Base-by-base conservation (phyloP, 768 basidiomycete species). In the Crepidotus variabilis region DNA sequence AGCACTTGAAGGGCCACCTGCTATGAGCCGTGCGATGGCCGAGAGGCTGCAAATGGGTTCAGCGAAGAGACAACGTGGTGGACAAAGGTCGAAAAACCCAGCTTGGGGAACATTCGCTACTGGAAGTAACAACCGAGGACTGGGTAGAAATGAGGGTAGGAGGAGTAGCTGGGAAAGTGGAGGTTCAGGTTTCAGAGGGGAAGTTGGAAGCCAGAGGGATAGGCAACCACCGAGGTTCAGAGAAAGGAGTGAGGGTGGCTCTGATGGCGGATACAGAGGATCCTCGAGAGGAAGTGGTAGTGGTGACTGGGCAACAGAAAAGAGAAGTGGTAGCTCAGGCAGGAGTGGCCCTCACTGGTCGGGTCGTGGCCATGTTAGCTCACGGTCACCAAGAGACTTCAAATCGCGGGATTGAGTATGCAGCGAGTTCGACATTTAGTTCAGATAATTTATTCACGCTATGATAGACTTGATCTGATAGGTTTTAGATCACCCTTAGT, bases 1-100 rank as follows among this genome's bases (percentile, higher is more conserved):
- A 50, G 65, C 60, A 1, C 36, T 66, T 13, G 32, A 53, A 6
- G 20, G 52, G 7, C 28, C 47, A 34, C 54, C 54, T 16, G 45
- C 45, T 18, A 18, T 55, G 47, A 55, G 46, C n/a, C 39, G 46
- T 8, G 11, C 45, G 22, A 18, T 55, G 46, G 23, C 28, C 18
- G 33, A 32, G 18, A 55, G 45, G 47, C 9, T 55, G 23, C 13
- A 49, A 22, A 3, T 14, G 2, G 24, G 20, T 8, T 3, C 21
- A 2, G 4, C 21, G n/a, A 49, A 49, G 47, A 5, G 11, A 23
- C 14, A 43, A 14, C 39, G 39, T 20, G 13, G 18, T 3, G 39
- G 39, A 5, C 39, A 43, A 20, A 43, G 18, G 39, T 43, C 39
- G 39, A 43, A 20, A 11, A 43, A 20, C 5, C 39, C 39, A 5